Percentiles rank a stretch among this genome's conserved stretches.
Evolutionary conservation across 805 yeast species (phyloP).

Genomic region (Kodamaea kaohsiungensis): DNA sequence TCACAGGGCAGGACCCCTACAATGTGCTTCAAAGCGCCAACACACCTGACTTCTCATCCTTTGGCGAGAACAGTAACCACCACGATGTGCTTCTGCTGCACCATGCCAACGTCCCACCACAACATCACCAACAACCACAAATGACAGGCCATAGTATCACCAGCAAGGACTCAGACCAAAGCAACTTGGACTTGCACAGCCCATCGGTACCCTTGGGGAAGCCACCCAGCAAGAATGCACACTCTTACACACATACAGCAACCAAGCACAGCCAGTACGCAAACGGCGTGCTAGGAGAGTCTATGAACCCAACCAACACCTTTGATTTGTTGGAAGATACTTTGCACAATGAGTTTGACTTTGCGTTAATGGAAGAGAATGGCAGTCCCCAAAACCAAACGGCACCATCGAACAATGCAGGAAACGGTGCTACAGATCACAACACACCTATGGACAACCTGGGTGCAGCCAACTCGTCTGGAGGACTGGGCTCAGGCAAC

Average conservation of each 20-base stretch:
- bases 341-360: conserved; percentile 12
- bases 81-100: conserved; percentile 1
- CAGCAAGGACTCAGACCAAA: conserved; percentile 2
- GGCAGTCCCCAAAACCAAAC: conserved; percentile 6
- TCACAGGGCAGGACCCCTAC: conserved; percentile 14
- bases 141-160: conserved; percentile 5
- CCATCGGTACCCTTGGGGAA: conserved; percentile 12
- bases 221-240: conserved; percentile 11
- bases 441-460: conserved; percentile 11
- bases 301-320: conserved; percentile 6
- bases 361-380: conserved; percentile 10
- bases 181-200: conserved; percentile 7
- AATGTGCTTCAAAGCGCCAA: conserved; percentile 3
- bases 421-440: conserved; percentile 2
- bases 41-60: conserved; percentile 1
- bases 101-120: neutral
- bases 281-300: neutral
- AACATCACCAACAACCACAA: conserved; percentile 1
- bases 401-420: conserved; percentile 10
- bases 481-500: conserved; percentile 15
- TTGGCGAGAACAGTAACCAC: conserved; percentile 1
- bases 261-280: conserved; percentile 7
- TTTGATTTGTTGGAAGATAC: conserved; percentile 9
- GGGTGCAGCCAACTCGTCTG: conserved; percentile 9
- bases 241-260: conserved; percentile 15